Evolutionary conservation across 1,284 basidiomycete species (phyloP).

Genomic region (Rhodotorula sp.): DNA sequence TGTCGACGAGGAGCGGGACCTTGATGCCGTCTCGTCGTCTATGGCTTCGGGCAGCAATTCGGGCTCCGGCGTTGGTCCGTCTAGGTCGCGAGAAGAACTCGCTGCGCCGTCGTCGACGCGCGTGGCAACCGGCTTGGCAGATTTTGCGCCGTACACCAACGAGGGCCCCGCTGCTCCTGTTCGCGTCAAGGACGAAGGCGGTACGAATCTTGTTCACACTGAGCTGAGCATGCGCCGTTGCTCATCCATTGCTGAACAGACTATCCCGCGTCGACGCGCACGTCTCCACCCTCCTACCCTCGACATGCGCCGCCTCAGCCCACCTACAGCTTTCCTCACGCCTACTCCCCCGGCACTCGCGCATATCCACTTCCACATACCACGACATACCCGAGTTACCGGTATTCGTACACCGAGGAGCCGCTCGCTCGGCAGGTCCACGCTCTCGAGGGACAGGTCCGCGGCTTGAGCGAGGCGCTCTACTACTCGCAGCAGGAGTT

Average conservation of each 20-base stretch:
- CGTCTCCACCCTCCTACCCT: not conserved
- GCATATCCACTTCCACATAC: not conserved
- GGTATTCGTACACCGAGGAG: constrained; percentile 1
- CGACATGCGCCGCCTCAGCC: not conserved
- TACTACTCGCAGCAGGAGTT: constrained; percentile 23
- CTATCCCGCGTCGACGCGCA: not conserved
- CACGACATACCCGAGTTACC: not conserved
- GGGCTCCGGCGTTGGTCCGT: not conserved
- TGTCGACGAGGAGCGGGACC: not conserved
- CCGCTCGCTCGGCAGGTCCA: constrained; percentile 6
- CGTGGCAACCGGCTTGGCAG: constrained; percentile 6
- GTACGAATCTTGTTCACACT: not conserved
- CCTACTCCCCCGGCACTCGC: constrained; percentile 6
- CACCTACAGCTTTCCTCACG: not conserved
- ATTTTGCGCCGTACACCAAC: constrained; percentile 9
- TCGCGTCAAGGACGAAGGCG: constrained; percentile 6
- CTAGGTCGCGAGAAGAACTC: not conserved
- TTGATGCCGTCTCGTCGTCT: not conserved
- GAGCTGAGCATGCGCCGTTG: too few species aligned
- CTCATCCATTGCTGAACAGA: not conserved
- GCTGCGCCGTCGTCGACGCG: not conserved
- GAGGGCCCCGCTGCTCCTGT: not conserved
- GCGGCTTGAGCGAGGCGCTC: constrained; percentile 11
- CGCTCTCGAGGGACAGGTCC: constrained; percentile 21
- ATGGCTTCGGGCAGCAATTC: not conserved